Conservation (phyloP, 1,284 basidiomycete genomes). For the Cystobasidiaceae sp. region DNA sequence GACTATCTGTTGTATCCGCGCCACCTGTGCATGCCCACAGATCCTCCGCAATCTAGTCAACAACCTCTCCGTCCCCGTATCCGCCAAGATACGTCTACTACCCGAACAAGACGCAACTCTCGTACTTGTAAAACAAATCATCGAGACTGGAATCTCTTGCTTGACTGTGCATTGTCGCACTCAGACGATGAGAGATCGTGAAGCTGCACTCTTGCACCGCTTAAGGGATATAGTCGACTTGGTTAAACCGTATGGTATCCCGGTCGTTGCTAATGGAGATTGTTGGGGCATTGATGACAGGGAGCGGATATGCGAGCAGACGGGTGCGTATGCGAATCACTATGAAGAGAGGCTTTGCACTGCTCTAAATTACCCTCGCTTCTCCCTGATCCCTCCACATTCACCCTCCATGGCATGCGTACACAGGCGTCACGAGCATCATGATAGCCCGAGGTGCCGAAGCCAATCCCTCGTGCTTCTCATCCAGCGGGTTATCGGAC, state of each 20-base stretch:
- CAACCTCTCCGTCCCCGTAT: slow-evolving; percentile 73
- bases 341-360: neutral
- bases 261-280: slow-evolving; percentile 92
- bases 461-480: slow-evolving; percentile 84
- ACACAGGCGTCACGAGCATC: slow-evolving; percentile 72
- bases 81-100: slow-evolving; percentile 86
- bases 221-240: slow-evolving; percentile 78
- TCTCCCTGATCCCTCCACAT: too few species aligned
- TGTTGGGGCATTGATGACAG: slow-evolving; percentile 75
- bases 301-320: slow-evolving; percentile 64
- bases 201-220: slow-evolving; percentile 72
- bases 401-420: too few species aligned
- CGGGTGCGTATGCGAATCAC: slow-evolving; percentile 53
- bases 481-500: slow-evolving; percentile 59
- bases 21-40: too few species aligned
- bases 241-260: slow-evolving; percentile 61
- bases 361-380: neutral
- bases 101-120: slow-evolving; percentile 81
- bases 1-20: neutral
- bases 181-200: slow-evolving; percentile 79
- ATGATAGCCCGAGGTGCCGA: slow-evolving; percentile 97
- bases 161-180: slow-evolving; percentile 95
- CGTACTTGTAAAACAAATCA: slow-evolving; percentile 75
- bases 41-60: slow-evolving; percentile 72
- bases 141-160: slow-evolving; percentile 79